Percentiles rank a stretch among this genome's conserved stretches.
phyloP scores from a whole-genome alignment of 2,329 filamentous ascomycete genomes.

The Trichoderma harzianum region DNA sequence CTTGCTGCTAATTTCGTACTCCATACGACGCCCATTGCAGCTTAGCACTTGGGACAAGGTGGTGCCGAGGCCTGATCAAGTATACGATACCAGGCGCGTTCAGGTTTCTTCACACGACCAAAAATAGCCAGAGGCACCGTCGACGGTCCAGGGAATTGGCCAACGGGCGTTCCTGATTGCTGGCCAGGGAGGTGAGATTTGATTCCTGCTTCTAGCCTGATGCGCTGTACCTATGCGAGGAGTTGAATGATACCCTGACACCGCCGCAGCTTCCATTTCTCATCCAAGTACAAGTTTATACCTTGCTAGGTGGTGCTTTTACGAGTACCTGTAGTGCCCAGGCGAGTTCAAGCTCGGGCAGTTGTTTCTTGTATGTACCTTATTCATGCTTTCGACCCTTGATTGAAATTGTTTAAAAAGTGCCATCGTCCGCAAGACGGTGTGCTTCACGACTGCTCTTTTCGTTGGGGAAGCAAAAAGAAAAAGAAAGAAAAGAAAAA shows the following conservation, averaged over 20 bases:
- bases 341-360: neutral
- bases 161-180: neutral
- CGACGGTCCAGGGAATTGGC: neutral
- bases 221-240: neutral
- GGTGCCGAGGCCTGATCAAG: neutral
- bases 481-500: neutral
- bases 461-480: neutral
- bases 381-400: neutral
- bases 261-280: neutral
- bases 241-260: neutral
- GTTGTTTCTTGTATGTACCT: neutral
- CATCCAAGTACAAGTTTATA: neutral
- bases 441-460: neutral
- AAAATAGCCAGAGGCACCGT: neutral
- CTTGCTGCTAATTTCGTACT: neutral
- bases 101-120: constrained; percentile 2
- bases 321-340: neutral
- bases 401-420: neutral
- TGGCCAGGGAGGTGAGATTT: neutral
- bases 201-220: neutral
- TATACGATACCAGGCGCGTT: neutral
- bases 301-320: neutral
- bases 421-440: neutral
- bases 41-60: neutral
- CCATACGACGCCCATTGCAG: neutral